Conservation (phyloP, 495 filamentous ascomycete genomes). For the Tetracladium setigerum region DNA sequence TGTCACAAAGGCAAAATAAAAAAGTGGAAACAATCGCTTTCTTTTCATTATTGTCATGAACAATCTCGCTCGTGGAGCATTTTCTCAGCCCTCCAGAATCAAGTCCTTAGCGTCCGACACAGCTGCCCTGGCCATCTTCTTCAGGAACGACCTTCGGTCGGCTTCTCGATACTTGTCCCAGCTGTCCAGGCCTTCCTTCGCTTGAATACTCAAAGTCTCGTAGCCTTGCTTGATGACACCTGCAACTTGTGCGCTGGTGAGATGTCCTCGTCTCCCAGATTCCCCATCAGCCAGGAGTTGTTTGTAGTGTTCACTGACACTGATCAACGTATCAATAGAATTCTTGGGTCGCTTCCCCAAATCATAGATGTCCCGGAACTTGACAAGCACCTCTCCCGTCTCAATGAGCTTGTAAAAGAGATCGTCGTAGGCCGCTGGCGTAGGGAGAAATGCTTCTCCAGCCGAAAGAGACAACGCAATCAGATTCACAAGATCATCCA, state of each 20-base stretch:
- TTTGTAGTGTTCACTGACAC: constrained; percentile 81
- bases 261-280: constrained; percentile 39
- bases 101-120: constrained; percentile 55
- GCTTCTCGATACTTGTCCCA: constrained; percentile 74
- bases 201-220: constrained; percentile 82
- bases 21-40: too few relatives aligned
- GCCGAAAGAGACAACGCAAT: constrained; percentile 77
- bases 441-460: constrained; percentile 90
- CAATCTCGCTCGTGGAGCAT: too few relatives aligned
- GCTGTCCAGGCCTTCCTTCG: constrained; percentile 71
- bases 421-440: constrained; percentile 83
- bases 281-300: constrained; percentile 61
- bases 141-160: constrained; percentile 70
- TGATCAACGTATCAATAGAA: constrained; percentile 76
- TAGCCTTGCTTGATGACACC: constrained; percentile 94
- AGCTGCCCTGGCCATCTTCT: constrained; percentile 72
- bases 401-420: constrained; percentile 98
- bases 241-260: constrained; percentile 78
- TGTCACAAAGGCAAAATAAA: too few relatives aligned
- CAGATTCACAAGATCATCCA: constrained; percentile 74
- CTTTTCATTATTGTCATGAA: too few relatives aligned
- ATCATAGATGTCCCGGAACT: constrained; percentile 72
- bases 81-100: constrained; percentile 22
- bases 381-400: constrained; percentile 71
- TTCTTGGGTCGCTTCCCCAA: constrained; percentile 45